phyloP scores from a whole-genome alignment of 2,329 filamentous ascomycete genomes.

The Eutypa lata region DNA sequence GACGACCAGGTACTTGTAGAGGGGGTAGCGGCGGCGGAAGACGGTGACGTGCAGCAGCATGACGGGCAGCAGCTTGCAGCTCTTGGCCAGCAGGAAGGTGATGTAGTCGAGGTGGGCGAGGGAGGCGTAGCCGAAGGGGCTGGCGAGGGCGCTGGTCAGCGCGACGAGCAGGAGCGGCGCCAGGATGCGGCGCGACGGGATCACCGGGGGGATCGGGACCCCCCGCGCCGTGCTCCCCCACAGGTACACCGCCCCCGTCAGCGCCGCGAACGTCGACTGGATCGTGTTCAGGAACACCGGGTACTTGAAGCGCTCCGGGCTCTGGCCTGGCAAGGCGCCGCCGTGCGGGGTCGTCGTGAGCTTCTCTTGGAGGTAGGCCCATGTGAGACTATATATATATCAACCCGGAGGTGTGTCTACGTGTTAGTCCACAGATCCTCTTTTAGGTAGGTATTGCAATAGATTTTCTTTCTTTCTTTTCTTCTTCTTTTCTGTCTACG shows the following conservation, averaged over 20 bases:
- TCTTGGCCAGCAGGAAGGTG: constrained; percentile 95
- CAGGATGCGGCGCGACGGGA: constrained; percentile 74
- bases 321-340: constrained; percentile 37
- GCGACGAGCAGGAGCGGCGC: constrained; percentile 80
- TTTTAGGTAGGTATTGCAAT: no score
- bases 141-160: constrained; percentile 81
- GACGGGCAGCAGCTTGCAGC: constrained; percentile 97
- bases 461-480: no score
- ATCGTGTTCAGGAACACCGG: constrained; percentile 95
- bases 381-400: constrained; percentile 74
- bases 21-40: constrained; percentile 82
- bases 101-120: constrained; percentile 96
- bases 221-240: constrained; percentile 56
- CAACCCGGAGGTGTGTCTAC: not conserved
- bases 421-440: constrained; percentile 1
- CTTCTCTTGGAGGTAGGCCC: constrained; percentile 95
- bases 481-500: no score
- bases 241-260: constrained; percentile 80
- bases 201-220: constrained; percentile 58
- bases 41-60: constrained; percentile 95
- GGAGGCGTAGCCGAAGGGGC: constrained; percentile 92
- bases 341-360: constrained; percentile 91
- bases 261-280: constrained; percentile 83
- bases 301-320: constrained; percentile 81
- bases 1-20: constrained; percentile 96